phyloP scores from a whole-genome alignment of 2,329 filamentous ascomycete genomes.

The Penicillium sp. region DNA sequence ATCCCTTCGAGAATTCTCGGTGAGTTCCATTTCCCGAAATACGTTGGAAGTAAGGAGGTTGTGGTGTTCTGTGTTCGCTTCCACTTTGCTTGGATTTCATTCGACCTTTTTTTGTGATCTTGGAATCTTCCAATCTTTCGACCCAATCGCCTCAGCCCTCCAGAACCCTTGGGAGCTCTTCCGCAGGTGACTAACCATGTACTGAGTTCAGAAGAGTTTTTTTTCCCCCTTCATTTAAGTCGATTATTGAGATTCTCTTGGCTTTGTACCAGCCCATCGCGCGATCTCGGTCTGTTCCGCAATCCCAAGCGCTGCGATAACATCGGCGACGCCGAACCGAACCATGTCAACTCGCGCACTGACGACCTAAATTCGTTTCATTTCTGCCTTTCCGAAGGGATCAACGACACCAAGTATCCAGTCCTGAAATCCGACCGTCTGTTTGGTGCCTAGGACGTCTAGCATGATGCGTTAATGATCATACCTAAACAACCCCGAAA shows the following conservation, averaged over 20 bases:
- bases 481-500: not conserved
- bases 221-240: not conserved
- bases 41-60: not conserved
- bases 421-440: not conserved
- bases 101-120: not conserved
- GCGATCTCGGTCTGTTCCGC: slow-evolving; percentile 6
- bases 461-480: slow-evolving; percentile 5
- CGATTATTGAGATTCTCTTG: not conserved
- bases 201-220: not conserved
- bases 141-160: not conserved
- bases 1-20: not conserved
- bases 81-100: not conserved
- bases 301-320: slow-evolving; percentile 6
- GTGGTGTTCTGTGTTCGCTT: not conserved
- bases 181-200: not conserved
- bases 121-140: slow-evolving; percentile 1
- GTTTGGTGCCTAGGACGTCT: not conserved
- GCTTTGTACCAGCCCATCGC: not conserved
- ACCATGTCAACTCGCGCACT: slow-evolving; percentile 1
- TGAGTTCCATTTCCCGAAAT: not conserved
- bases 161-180: not conserved
- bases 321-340: not conserved
- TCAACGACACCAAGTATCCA: not conserved
- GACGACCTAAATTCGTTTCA: not conserved
- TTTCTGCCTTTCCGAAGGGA: not conserved